Percentiles rank a stretch among this genome's conserved stretches.
phyloP scores from a whole-genome alignment of 192 early-diverging fungal genomes.

The Gamsiella multidivaricata region DNA sequence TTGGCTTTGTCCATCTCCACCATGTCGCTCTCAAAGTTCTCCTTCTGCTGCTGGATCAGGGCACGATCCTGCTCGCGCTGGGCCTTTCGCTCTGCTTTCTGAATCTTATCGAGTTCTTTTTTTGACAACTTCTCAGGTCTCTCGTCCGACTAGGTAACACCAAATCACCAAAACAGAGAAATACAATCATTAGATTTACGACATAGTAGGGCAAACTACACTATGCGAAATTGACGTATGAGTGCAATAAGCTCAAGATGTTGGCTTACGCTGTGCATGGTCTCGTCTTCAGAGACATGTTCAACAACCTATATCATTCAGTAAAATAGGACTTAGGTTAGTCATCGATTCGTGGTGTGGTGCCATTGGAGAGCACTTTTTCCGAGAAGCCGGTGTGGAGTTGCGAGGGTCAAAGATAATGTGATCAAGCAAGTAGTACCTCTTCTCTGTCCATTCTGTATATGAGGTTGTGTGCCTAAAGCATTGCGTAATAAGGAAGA shows the following conservation, averaged over 20 bases:
- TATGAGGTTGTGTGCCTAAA: not conserved
- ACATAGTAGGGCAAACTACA: not conserved
- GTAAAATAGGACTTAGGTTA: too few species aligned
- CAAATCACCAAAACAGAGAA: not conserved
- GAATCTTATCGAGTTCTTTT: constrained; percentile 35
- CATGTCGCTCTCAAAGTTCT: constrained; percentile 41
- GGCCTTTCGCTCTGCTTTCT: constrained; percentile 44
- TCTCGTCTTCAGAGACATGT: constrained; percentile 46
- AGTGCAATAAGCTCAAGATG: too few species aligned
- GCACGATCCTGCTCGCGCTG: constrained; percentile 48
- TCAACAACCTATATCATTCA: constrained; percentile 13
- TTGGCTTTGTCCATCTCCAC: constrained; percentile 50
- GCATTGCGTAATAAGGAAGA: not conserved
- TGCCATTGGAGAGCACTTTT: not conserved
- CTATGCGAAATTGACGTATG: not conserved
- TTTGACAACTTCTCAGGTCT: constrained; percentile 23
- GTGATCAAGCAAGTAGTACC: not conserved
- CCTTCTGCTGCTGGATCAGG: constrained; percentile 47
- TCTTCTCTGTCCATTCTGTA: constrained; percentile 19
- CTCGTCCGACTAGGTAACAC: constrained; percentile 15
- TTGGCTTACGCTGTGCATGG: constrained; percentile 40
- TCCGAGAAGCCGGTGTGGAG: too few species aligned
- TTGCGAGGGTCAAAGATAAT: not conserved
- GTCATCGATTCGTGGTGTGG: not conserved
- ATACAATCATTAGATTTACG: not conserved